phyloP scores from a whole-genome alignment of 257 asterid genomes.

The Petrea volubilis region DNA sequence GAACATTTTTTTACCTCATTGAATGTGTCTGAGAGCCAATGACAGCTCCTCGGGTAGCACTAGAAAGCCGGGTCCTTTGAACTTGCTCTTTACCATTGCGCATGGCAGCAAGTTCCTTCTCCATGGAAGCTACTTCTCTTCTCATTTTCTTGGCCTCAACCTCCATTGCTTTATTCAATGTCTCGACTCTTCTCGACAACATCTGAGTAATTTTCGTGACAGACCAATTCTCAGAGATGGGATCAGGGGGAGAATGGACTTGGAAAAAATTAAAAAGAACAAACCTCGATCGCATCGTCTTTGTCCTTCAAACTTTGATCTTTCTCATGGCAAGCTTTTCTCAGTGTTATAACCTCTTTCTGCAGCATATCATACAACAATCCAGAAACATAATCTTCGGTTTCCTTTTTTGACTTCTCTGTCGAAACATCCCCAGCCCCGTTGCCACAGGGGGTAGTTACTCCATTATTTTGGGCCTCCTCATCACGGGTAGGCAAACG shows the following conservation, averaged over 20 bases:
- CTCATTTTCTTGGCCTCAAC: constrained; percentile 66
- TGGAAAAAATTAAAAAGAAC: not conserved
- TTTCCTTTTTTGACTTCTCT: constrained; percentile 36
- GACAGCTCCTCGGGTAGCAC: constrained; percentile 37
- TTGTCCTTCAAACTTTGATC: constrained; percentile 63
- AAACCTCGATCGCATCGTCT: constrained; percentile 65
- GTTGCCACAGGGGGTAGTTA: constrained; percentile 27
- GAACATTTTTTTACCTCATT: constrained; percentile 33
- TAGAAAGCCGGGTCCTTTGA: constrained; percentile 39
- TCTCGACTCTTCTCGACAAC: constrained; percentile 63
- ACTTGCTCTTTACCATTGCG: constrained; percentile 53
- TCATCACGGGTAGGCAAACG: constrained; percentile 18
- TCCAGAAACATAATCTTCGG: constrained; percentile 59
- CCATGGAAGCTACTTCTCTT: constrained; percentile 59
- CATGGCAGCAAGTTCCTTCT: constrained; percentile 53
- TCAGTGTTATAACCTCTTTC: constrained; percentile 57
- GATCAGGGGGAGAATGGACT: not conserved
- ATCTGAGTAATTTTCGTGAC: constrained; percentile 37
- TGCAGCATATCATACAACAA: constrained; percentile 61
- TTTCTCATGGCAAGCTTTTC: constrained; percentile 59
- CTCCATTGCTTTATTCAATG: constrained; percentile 57
- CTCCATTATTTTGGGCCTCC: constrained; percentile 37
- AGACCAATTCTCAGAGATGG: not conserved
- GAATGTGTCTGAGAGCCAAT: constrained; percentile 39
- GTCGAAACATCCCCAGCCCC: constrained; percentile 21